A percentile compares a stretch with the other conserved stretches of the same genome.
These are phyloP conservation scores for Venturia effusa DNA, from an alignment of 2,329 filamentous ascomycete genomes.

Conservation along the genomic window DNA sequence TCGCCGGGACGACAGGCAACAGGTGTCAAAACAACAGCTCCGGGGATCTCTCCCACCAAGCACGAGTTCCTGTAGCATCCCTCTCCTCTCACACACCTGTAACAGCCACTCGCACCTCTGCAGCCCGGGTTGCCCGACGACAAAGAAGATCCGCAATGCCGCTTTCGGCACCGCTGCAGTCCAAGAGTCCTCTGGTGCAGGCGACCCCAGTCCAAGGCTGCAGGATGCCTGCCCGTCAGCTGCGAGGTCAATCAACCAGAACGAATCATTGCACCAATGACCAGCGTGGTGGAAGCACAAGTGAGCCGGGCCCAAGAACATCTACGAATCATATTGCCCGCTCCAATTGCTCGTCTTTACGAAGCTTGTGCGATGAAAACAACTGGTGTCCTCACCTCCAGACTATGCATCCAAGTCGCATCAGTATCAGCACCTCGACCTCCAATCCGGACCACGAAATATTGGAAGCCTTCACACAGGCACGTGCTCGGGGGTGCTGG, in stretches of 20 bases:
- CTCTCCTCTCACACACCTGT: not conserved
- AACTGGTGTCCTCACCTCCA: not conserved
- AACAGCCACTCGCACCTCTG: not conserved
- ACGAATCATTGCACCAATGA: not conserved
- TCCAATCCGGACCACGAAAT: not conserved
- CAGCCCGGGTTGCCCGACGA: not conserved
- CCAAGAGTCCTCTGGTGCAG: not conserved
- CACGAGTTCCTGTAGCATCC: not conserved
- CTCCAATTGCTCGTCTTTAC: not conserved
- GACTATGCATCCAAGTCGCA: not conserved
- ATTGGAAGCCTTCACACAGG: not conserved
- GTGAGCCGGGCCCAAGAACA: not conserved
- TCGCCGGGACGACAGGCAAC: not conserved
- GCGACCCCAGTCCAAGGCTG: not conserved
- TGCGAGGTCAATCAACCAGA: not conserved
- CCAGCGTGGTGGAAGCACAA: not conserved
- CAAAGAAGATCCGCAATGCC: not conserved
- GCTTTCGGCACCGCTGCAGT: not conserved
- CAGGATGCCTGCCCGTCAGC: not conserved
- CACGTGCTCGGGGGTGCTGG: not conserved
- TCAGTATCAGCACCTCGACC: not conserved
- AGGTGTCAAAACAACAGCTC: not conserved
- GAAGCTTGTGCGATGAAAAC: not conserved
- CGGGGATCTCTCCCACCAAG: not conserved
- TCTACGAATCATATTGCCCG: not conserved